Conservation (phyloP, 169 alveolate species). For the Babesia bigemina region DNA sequence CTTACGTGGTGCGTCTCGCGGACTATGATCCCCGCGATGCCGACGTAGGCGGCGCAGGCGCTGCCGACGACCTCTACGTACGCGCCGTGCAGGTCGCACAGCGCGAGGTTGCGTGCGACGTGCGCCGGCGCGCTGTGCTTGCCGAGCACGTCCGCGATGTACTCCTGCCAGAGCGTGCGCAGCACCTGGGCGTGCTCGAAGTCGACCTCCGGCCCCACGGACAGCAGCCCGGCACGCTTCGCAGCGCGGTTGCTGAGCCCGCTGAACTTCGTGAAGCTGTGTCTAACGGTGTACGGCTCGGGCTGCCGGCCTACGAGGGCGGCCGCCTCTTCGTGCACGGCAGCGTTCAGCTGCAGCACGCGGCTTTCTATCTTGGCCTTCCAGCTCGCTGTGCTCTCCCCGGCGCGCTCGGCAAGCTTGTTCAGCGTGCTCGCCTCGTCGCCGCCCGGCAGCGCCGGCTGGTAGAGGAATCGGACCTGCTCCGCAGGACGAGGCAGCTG, state of each 20-base stretch:
- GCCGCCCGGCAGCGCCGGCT: constrained; percentile 15
- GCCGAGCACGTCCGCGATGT: constrained; percentile 49
- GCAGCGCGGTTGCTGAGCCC: constrained; percentile 50
- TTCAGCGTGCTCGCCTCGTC: constrained; percentile 9
- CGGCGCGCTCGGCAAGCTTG: constrained; percentile 44
- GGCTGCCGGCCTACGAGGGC: constrained; percentile 16
- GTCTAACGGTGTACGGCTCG: constrained; percentile 23
- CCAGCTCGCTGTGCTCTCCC: constrained; percentile 45
- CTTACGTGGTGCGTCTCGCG: constrained; percentile 64
- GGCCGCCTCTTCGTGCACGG: constrained; percentile 38
- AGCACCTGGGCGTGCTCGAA: constrained; percentile 45
- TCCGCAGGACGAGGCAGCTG: constrained; percentile 11
- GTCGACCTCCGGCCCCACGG: constrained; percentile 1
- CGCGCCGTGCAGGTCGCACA: constrained; percentile 67
- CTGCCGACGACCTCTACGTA: constrained; percentile 26
- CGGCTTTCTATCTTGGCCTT: constrained; percentile 43
- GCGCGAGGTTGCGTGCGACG: constrained; percentile 41
- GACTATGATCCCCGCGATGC: constrained; percentile 49
- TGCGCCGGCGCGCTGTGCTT: constrained; percentile 18
- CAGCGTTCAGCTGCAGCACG: constrained; percentile 51
- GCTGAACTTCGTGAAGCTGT: constrained; percentile 44
- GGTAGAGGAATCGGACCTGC: constrained; percentile 28
- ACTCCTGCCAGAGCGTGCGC: constrained; percentile 53
- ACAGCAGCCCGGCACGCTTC: constrained; percentile 44
- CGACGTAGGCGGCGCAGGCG: constrained; percentile 61